A percentile compares a stretch with the other conserved stretches of the same genome.
Evolutionary conservation across 805 yeast genomes (phyloP).

Genomic region (Wickerhamomyces ciferrii): DNA sequence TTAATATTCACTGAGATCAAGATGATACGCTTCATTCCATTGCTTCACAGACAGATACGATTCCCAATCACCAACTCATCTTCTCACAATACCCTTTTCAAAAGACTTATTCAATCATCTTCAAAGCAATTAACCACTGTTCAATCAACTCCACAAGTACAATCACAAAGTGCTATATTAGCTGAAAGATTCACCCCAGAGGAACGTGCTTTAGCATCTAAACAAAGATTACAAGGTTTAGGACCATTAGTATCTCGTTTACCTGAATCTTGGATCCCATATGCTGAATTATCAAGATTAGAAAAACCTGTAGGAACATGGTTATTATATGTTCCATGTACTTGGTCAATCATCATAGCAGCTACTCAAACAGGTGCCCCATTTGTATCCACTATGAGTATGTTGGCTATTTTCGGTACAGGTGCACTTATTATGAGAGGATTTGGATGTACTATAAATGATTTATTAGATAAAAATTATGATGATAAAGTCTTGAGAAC

Average conservation of each 20-base stretch:
- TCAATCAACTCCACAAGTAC: neutral
- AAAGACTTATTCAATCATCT: neutral
- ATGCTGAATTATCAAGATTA: conserved; percentile 84
- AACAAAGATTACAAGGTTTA: conserved; percentile 42
- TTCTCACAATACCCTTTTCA: neutral
- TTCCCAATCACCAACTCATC: neutral
- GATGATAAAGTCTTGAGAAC: conserved; percentile 88
- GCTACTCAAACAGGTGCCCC: conserved; percentile 73
- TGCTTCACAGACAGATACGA: neutral
- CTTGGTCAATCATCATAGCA: conserved; percentile 93
- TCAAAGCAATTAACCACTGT: neutral
- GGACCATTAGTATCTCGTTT: conserved; percentile 52
- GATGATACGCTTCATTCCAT: neutral
- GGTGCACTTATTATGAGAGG: conserved; percentile 95
- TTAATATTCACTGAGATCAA: too few species aligned
- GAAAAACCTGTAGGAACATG: conserved; percentile 97
- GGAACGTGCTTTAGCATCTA: neutral
- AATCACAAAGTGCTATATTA: neutral
- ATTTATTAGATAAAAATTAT: conserved; percentile 74
- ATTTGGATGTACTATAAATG: conserved; percentile 96
- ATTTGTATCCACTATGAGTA: conserved; percentile 50
- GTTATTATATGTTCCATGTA: conserved; percentile 75
- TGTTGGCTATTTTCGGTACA: conserved; percentile 65
- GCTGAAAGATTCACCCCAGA: neutral
- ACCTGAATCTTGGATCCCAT: conserved; percentile 78